Conservation (phyloP, 257 asterid genomes). For the Plantago major region DNA sequence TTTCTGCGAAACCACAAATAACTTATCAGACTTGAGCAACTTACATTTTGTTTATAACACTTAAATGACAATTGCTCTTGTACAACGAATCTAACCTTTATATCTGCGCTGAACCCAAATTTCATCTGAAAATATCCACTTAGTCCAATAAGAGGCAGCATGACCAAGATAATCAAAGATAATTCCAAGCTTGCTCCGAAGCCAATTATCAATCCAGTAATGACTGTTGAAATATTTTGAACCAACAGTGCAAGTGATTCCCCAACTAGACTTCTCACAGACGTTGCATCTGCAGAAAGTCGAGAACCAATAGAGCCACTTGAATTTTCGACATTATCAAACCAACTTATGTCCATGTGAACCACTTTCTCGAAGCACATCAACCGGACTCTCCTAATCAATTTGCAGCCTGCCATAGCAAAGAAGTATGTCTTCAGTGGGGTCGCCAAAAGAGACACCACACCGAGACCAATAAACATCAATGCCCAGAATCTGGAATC, state of each 20-base stretch:
- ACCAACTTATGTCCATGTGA: slow-evolving; percentile 68
- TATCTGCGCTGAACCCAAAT: slow-evolving; percentile 48
- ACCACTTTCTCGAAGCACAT: slow-evolving; percentile 63
- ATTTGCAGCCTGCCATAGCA: slow-evolving; percentile 52
- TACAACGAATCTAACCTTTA: slow-evolving; percentile 43
- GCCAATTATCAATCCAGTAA: slow-evolving; percentile 44
- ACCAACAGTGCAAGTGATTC: slow-evolving; percentile 53
- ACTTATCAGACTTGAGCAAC: background rate
- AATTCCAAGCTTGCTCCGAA: slow-evolving; percentile 53
- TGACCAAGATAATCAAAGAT: slow-evolving; percentile 32
- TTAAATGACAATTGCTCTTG: background rate
- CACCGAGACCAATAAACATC: slow-evolving; percentile 44
- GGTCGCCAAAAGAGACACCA: slow-evolving; percentile 33
- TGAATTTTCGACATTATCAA: slow-evolving; percentile 45
- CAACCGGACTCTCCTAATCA: slow-evolving; percentile 44
- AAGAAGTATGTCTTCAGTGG: slow-evolving; percentile 52
- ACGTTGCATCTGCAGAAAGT: slow-evolving; percentile 45
- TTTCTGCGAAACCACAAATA: slow-evolving; percentile 30
- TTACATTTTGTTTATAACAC: background rate
- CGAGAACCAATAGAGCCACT: slow-evolving; percentile 30
- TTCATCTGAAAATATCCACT: slow-evolving; percentile 62
- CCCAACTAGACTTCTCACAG: slow-evolving; percentile 49
- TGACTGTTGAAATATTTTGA: slow-evolving; percentile 46
- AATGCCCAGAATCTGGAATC: slow-evolving; percentile 53
- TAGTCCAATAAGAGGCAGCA: slow-evolving; percentile 60